A percentile compares a stretch with the other conserved stretches of the same genome.
phyloP scores from a whole-genome alignment of 352 stramenopile genomes.

The Pythium insidiosum region DNA sequence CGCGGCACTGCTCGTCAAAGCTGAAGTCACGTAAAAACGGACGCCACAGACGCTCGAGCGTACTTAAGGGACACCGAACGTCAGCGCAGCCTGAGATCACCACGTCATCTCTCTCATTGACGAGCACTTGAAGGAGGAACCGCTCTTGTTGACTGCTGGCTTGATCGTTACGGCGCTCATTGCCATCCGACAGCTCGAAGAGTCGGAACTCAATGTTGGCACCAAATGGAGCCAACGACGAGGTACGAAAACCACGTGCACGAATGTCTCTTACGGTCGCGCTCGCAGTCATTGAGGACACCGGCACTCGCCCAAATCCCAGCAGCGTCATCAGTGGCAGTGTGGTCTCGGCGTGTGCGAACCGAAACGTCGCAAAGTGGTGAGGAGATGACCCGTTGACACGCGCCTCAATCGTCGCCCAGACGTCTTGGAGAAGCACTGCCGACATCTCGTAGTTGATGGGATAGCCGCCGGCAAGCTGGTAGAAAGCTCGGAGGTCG shows the following conservation, averaged over 20 bases:
- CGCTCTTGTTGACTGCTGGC: background rate
- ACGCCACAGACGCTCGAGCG: constrained; percentile 34
- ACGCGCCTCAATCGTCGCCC: constrained; percentile 36
- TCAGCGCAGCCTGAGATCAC: constrained; percentile 29
- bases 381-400: constrained; percentile 21
- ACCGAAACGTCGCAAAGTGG: constrained; percentile 40
- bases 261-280: constrained; percentile 29
- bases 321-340: constrained; percentile 62
- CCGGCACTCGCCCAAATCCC: too few relatives aligned
- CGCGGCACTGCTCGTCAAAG: constrained; percentile 26
- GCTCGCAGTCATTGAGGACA: too few relatives aligned
- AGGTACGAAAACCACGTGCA: constrained; percentile 42
- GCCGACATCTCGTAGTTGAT: constrained; percentile 76
- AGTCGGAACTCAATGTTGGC: constrained; percentile 72
- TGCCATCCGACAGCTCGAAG: constrained; percentile 11
- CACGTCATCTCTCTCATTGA: constrained; percentile 25
- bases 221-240: constrained; percentile 47
- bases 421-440: constrained; percentile 49
- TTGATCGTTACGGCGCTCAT: constrained; percentile 3
- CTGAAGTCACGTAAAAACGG: constrained; percentile 23
- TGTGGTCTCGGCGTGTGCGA: constrained; percentile 71
- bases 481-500: constrained; percentile 65
- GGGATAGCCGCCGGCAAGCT: constrained; percentile 39
- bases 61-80: constrained; percentile 37
- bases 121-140: constrained; percentile 23